phyloP scores from a whole-genome alignment of 164 flowering plant species.

The Vitis vinifera region ASM3070453v1 NC_081814.1:2833501-2834000 shows the following conservation, averaged over 20 bases:
- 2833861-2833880: constrained; percentile 30
- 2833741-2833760: constrained; percentile 27
- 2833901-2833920: constrained; percentile 27
- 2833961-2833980: constrained; percentile 40
- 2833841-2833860: constrained; percentile 38
- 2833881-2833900: constrained; percentile 23
- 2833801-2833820: constrained; percentile 23
- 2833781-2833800: constrained; percentile 24
- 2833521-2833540: constrained; percentile 32
- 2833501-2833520: constrained; percentile 29
- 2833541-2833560: constrained; percentile 16
- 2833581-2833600: constrained; percentile 53
- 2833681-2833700: constrained; percentile 23
- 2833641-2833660: constrained; percentile 9
- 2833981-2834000: constrained; percentile 36
- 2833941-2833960: constrained; percentile 5
- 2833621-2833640: not conserved
- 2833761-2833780: constrained; percentile 25
- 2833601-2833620: constrained; percentile 19
- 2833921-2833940: constrained; percentile 24
- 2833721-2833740: constrained; percentile 26
- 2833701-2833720: constrained; percentile 25
- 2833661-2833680: constrained; percentile 26
- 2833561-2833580: constrained; percentile 43
- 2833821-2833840: constrained; percentile 25